Evolutionary conservation across 164 flowering plant species (phyloP).

Genomic region (Dillenia turbinata): DNA sequence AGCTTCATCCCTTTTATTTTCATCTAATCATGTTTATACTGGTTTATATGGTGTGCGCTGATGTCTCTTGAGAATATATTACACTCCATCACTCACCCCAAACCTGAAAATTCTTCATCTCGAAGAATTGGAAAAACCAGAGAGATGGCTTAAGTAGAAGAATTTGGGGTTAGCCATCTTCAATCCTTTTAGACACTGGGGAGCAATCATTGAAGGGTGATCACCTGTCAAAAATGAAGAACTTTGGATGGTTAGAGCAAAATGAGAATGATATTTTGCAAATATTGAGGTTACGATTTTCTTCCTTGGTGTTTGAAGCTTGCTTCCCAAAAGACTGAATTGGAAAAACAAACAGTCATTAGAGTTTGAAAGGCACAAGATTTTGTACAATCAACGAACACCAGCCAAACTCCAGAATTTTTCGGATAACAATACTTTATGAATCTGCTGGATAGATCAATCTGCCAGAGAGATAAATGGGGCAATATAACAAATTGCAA

Average conservation of each 20-base stretch:
- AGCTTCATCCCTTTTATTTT: too few species aligned
- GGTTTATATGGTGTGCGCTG: too few species aligned
- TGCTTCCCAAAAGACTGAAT: neutral
- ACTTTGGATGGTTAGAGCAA: neutral
- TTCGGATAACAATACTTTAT: too few species aligned
- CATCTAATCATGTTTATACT: too few species aligned
- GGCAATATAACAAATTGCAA: neutral
- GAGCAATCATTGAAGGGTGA: neutral
- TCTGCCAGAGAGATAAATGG: neutral
- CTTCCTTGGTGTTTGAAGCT: constrained; percentile 8
- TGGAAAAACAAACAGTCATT: neutral
- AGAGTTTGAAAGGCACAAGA: constrained; percentile 6
- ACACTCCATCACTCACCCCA: neutral
- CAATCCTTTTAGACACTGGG: neutral
- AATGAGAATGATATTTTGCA: neutral
- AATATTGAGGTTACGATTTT: neutral
- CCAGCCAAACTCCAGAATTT: too few species aligned
- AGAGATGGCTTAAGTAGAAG: constrained; percentile 7
- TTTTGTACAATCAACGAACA: neutral
- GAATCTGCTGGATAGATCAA: neutral
- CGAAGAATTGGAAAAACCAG: constrained; percentile 4
- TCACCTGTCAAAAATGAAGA: constrained; percentile 1
- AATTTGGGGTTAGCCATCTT: neutral
- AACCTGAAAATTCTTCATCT: neutral
- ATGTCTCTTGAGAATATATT: too few species aligned